Conservation (phyloP, 1,139 yeast genomes). For the Blastobotrys indianensis region DNA sequence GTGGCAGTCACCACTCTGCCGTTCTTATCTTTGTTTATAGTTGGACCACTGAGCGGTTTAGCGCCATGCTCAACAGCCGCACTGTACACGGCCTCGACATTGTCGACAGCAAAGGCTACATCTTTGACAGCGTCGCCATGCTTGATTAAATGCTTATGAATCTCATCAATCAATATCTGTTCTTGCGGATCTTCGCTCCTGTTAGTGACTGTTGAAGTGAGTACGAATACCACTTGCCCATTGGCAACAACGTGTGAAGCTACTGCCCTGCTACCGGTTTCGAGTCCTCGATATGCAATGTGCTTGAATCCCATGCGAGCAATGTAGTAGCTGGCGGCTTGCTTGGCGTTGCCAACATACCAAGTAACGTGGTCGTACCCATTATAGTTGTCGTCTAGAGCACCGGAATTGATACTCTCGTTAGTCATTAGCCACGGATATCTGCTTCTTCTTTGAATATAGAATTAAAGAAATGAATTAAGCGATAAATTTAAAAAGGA, state of each 20-base stretch:
- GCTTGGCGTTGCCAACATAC: slow-evolving; percentile 63
- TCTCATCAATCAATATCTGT: slow-evolving; percentile 32
- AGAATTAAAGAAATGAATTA: too few relatives aligned
- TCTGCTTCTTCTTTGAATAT: too few relatives aligned
- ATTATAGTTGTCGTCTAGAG: slow-evolving; percentile 12
- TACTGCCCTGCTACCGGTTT: slow-evolving; percentile 54
- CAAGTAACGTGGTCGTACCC: slow-evolving; percentile 51
- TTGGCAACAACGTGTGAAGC: slow-evolving; percentile 58
- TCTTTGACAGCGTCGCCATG: slow-evolving; percentile 81
- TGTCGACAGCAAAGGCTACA: slow-evolving; percentile 53
- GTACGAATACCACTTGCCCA: slow-evolving; percentile 53
- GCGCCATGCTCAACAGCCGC: slow-evolving; percentile 55
- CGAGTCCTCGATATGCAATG: slow-evolving; percentile 60
- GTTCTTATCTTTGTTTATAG: slow-evolving; percentile 36
- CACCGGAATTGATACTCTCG: too few relatives aligned
- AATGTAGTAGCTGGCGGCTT: slow-evolving; percentile 51
- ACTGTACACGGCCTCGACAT: slow-evolving; percentile 42
- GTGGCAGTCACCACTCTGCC: slow-evolving; percentile 54
- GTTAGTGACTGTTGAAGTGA: slow-evolving; percentile 38
- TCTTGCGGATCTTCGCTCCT: slow-evolving; percentile 23
- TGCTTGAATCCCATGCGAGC: slow-evolving; percentile 58
- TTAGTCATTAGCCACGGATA: too few relatives aligned
- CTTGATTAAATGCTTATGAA: slow-evolving; percentile 36
- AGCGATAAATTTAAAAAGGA: too few relatives aligned
- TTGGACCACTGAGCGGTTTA: slow-evolving; percentile 41